Percentiles rank a stretch among this genome's conserved stretches.
Evolutionary conservation across 2,329 filamentous ascomycete genomes (phyloP).

Genomic region (Aspergillus ibericus): DNA sequence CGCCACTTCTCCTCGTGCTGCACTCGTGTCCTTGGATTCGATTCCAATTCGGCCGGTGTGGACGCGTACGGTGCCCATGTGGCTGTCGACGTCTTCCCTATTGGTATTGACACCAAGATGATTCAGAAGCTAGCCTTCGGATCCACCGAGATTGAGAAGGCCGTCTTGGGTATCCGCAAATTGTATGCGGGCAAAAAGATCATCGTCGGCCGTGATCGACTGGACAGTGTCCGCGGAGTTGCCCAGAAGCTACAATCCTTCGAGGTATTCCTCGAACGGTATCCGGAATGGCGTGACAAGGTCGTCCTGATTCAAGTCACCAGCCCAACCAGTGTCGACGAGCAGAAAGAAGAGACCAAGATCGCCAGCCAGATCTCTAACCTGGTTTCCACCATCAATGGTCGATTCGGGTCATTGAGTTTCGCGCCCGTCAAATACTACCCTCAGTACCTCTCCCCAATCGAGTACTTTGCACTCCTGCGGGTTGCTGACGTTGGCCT

Average conservation of each 20-base stretch:
- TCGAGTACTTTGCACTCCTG: slow-evolving; percentile 93
- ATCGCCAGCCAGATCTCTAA: slow-evolving; percentile 87
- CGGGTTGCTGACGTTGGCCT: slow-evolving; percentile 86
- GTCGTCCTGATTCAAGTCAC: slow-evolving; percentile 95
- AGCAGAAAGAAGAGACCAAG: slow-evolving; percentile 77
- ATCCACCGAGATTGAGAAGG: slow-evolving; percentile 68
- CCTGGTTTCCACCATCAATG: slow-evolving; percentile 88
- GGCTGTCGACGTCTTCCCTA: slow-evolving; percentile 89
- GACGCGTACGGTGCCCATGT: slow-evolving; percentile 87
- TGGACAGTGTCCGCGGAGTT: slow-evolving; percentile 89
- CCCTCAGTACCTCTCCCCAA: slow-evolving; percentile 83
- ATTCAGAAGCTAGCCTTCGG: slow-evolving; percentile 75
- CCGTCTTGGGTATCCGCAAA: slow-evolving; percentile 68
- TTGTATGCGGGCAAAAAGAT: slow-evolving; percentile 89
- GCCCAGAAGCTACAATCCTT: slow-evolving; percentile 96
- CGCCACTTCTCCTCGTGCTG: slow-evolving; percentile 94
- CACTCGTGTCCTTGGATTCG: slow-evolving; percentile 85
- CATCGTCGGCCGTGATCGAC: slow-evolving; percentile 89
- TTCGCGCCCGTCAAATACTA: slow-evolving; percentile 94
- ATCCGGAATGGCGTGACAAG: slow-evolving; percentile 87
- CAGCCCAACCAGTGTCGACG: slow-evolving; percentile 77
- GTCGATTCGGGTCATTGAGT: slow-evolving; percentile 79
- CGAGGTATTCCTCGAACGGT: slow-evolving; percentile 84
- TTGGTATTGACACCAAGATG: slow-evolving; percentile 84
- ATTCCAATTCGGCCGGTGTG: slow-evolving; percentile 79